phyloP scores from a whole-genome alignment of 1,139 yeast species.

The Sugiyamaella castrensis region DNA sequence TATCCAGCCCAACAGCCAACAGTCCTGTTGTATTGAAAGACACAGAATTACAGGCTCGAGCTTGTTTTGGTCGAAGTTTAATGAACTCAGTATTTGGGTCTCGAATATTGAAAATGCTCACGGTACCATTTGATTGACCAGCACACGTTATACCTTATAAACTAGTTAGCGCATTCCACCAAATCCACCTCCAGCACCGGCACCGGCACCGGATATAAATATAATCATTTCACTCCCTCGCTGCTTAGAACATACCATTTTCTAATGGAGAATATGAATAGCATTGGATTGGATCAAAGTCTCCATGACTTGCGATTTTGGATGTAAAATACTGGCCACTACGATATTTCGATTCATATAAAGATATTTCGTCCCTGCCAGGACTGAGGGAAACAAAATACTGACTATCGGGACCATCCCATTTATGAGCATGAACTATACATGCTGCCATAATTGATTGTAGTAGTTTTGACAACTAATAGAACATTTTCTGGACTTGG shows the following conservation, averaged over 20 bases:
- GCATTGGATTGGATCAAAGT: constrained; percentile 71
- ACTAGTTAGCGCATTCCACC: too few relatives aligned
- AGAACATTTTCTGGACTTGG: too few relatives aligned
- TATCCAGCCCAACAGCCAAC: constrained; percentile 77
- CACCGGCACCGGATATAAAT: too few relatives aligned
- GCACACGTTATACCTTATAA: constrained; percentile 52
- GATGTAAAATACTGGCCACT: constrained; percentile 20
- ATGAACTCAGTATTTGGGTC: constrained; percentile 39
- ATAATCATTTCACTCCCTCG: too few relatives aligned
- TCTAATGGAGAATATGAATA: constrained; percentile 58
- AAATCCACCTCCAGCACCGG: too few relatives aligned
- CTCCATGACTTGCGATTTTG: constrained; percentile 46
- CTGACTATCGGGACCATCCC: constrained; percentile 58
- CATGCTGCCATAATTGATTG: constrained; percentile 20
- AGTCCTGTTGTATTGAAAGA: constrained; percentile 64
- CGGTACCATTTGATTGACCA: constrained; percentile 70
- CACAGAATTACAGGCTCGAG: constrained; percentile 71
- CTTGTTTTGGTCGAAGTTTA: constrained; percentile 60
- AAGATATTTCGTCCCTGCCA: constrained; percentile 61
- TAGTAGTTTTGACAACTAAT: too few relatives aligned
- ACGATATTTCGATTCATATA: constrained; percentile 51
- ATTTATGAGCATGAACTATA: constrained; percentile 54
- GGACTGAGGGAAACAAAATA: constrained; percentile 64
- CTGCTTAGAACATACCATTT: constrained; percentile 41
- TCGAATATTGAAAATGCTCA: constrained; percentile 61